Evolutionary conservation across 139 green algal species (phyloP).

Genomic region (Chlamydomonas sp.): DNA sequence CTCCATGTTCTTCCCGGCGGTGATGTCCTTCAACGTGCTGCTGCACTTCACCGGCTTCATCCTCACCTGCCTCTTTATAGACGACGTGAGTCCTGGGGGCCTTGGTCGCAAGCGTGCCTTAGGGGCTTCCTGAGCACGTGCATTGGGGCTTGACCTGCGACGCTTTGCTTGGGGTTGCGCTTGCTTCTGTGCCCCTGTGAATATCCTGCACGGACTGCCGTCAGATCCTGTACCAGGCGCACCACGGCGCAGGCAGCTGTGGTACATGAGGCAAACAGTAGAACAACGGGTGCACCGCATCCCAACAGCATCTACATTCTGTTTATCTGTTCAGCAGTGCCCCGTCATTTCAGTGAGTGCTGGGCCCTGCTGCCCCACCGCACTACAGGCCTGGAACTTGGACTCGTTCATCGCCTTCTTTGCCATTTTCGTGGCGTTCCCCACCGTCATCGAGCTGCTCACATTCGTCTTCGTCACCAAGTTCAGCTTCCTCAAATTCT

Average conservation of each 20-base stretch:
- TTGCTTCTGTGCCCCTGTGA: background rate
- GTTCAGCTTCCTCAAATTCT: conserved; percentile 57
- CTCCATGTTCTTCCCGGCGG: conserved; percentile 55
- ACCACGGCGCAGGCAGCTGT: background rate
- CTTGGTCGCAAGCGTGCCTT: background rate
- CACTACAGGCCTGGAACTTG: conserved; percentile 38
- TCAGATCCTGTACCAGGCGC: background rate
- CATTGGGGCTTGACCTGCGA: no score
- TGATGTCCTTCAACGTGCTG: conserved; percentile 52
- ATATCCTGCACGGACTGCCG: no score
- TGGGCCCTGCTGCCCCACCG: background rate
- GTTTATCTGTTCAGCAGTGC: no score
- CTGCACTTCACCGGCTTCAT: conserved; percentile 53
- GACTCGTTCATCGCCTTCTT: conserved; percentile 49
- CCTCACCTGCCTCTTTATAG: conserved; percentile 45
- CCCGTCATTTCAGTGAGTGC: no score
- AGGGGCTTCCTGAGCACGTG: background rate
- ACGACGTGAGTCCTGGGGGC: conserved; percentile 43
- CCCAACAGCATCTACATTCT: no score
- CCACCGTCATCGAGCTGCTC: conserved; percentile 48
- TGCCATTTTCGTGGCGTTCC: conserved; percentile 44
- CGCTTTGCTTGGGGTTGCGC: background rate
- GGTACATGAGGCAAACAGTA: no score
- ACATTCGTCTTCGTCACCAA: conserved; percentile 44
- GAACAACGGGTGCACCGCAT: no score